Base-by-base conservation (phyloP, 169 alveolate genomes). In the Plasmodium billcollinsi region DNA sequence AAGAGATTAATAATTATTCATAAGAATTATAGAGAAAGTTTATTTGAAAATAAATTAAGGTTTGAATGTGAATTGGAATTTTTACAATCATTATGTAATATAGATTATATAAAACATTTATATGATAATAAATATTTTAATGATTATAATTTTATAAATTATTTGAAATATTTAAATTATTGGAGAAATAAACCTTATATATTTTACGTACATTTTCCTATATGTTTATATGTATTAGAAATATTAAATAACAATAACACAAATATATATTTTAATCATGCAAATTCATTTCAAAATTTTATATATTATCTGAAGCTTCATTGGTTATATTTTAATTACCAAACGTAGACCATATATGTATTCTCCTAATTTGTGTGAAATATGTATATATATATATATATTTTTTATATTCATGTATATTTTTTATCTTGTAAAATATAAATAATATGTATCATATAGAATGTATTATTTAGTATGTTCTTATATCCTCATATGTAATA, bases 51-150 rank as follows among this genome's bases (percentile, higher is more conserved):
- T 73, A 93, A 75, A 58, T 49, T 93, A 15, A 74, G 96, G 15
- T 92, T 94, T 67, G 95, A 92, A 58, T 92, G 93, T 26, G 96
- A 94, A 58, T 72, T 94, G 2, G 96, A 94, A 62, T 94, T 94
- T 66, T 94, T 94, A n/a, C 96, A 94, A 69, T 92, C 95, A 43
- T 88, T 94, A 62, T 88, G 93, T 24, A 91, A 94, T 59, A 92
- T 93, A 52, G 93, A 92, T 49, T 94, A 94, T 59, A 76, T 94
- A 47, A 92, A 93, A 45, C 73, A 74, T 74, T 72, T 94, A 18
- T 63, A 92, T 49, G 91, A 88, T 8, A 74, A 61, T 11, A 95
- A 95, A 15, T 94, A 92, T 54, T 94, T 94, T 73, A 88, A 91
- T 20, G 95, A 94, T 67, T 71, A 90, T 54, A 65, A 90, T 12